Evolutionary conservation across 148 eudicot species (phyloP).

Genomic region (Nyssa sinensis): DNA sequence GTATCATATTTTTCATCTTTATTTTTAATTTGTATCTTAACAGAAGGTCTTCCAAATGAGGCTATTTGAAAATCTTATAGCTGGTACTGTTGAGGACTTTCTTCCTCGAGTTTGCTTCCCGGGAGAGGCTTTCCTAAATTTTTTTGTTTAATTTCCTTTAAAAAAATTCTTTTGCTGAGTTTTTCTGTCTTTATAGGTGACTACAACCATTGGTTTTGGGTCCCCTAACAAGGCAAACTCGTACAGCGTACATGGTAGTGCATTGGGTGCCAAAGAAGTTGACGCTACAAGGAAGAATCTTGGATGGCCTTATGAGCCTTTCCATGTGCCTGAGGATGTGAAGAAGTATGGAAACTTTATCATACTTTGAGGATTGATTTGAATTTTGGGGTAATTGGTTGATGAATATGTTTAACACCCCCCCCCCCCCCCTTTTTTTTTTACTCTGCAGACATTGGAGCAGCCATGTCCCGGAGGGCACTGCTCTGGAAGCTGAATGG

Average conservation of each 20-base stretch:
- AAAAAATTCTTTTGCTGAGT: background rate
- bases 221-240: constrained; percentile 98
- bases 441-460: constrained; percentile 80
- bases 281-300: constrained; percentile 94
- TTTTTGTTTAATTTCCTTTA: background rate
- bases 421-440: too few relatives aligned
- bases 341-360: constrained; percentile 52
- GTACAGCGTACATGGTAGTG: constrained; percentile 91
- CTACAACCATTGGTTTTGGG: constrained; percentile 95
- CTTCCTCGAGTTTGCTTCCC: background rate
- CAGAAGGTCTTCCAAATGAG: background rate
- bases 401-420: background rate
- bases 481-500: constrained; percentile 93
- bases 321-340: constrained; percentile 96
- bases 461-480: constrained; percentile 86
- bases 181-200: constrained; percentile 50
- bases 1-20: background rate
- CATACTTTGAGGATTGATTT: background rate
- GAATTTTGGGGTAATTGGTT: background rate
- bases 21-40: background rate
- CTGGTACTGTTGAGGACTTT: background rate
- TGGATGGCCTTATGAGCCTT: constrained; percentile 90
- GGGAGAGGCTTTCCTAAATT: background rate
- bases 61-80: background rate
- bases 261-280: constrained; percentile 94